These are phyloP conservation scores for Aspergillus ibericus DNA, from an alignment of 2,329 filamentous ascomycete species.

Conservation along the genomic window DNA sequence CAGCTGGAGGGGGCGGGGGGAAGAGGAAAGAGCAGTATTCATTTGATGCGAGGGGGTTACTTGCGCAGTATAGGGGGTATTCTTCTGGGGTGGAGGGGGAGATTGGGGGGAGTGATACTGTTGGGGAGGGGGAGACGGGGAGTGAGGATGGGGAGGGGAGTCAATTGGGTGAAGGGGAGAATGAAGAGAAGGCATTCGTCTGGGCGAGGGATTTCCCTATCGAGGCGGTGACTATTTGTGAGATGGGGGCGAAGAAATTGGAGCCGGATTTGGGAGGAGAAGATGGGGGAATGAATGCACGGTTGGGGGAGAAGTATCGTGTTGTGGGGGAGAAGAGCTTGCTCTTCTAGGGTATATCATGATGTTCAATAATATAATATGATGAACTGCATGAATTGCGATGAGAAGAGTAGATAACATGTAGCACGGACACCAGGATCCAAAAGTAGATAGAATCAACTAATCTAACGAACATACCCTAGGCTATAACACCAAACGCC, in stretches of 20 bases:
- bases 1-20: conserved; percentile 3
- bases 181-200: conserved; percentile 43
- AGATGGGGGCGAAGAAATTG: conserved; percentile 78
- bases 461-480: not conserved
- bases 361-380: too few relatives aligned
- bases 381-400: too few relatives aligned
- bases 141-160: too few relatives aligned
- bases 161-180: too few relatives aligned
- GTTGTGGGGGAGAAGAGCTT: conserved; percentile 46
- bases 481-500: conserved; percentile 20
- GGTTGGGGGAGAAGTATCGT: conserved; percentile 54
- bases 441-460: too few relatives aligned
- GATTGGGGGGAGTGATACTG: not conserved
- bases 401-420: not conserved
- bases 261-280: conserved; percentile 50
- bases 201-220: conserved; percentile 71
- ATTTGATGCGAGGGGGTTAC: conserved; percentile 38
- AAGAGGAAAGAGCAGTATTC: conserved; percentile 46
- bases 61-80: conserved; percentile 37
- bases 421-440: not conserved
- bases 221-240: conserved; percentile 74
- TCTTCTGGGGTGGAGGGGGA: conserved; percentile 13
- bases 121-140: not conserved
- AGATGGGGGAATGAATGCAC: conserved; percentile 41
- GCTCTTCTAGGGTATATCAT: conserved; percentile 10